Evolutionary conservation across 2,329 filamentous ascomycete species (phyloP).

Genomic region (Lachnellula suecica): DNA sequence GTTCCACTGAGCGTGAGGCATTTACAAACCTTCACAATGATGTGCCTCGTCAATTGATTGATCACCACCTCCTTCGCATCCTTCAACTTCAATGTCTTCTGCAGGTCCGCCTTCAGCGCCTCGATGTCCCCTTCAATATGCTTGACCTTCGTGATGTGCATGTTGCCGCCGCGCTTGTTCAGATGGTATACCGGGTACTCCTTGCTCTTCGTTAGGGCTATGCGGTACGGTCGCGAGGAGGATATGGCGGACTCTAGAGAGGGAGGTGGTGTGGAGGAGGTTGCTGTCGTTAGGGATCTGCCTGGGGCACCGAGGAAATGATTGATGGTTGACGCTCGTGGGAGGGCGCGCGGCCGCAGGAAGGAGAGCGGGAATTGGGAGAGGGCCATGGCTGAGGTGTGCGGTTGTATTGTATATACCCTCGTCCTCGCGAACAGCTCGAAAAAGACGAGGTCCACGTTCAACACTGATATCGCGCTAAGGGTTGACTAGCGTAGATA

Average conservation of each 20-base stretch:
- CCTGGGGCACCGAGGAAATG: constrained; percentile 25
- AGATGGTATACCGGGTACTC: constrained; percentile 77
- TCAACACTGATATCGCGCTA: constrained; percentile 3
- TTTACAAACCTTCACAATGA: constrained; percentile 66
- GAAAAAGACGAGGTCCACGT: constrained; percentile 3
- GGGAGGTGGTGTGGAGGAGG: constrained; percentile 17
- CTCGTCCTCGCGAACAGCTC: constrained; percentile 4
- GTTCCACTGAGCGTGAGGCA: background rate
- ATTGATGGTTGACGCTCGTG: constrained; percentile 27
- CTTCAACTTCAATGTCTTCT: constrained; percentile 54
- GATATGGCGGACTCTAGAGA: constrained; percentile 4
- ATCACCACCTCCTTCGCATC: constrained; percentile 46
- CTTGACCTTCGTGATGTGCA: constrained; percentile 72
- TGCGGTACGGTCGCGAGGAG: constrained; percentile 40
- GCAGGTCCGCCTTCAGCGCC: constrained; percentile 63
- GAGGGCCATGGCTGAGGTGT: constrained; percentile 13
- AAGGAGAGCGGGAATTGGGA: constrained; percentile 28
- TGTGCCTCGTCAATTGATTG: constrained; percentile 62
- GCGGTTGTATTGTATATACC: background rate
- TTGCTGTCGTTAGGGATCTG: constrained; percentile 8
- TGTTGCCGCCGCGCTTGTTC: constrained; percentile 72
- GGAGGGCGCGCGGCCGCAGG: constrained; percentile 32
- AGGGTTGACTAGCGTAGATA: constrained; percentile 10
- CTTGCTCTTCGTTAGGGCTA: constrained; percentile 68
- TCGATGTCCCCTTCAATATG: constrained; percentile 74